Evolutionary conservation across 2,329 filamentous ascomycete genomes (phyloP).

Genomic region (Hyphodiscus sp.): DNA sequence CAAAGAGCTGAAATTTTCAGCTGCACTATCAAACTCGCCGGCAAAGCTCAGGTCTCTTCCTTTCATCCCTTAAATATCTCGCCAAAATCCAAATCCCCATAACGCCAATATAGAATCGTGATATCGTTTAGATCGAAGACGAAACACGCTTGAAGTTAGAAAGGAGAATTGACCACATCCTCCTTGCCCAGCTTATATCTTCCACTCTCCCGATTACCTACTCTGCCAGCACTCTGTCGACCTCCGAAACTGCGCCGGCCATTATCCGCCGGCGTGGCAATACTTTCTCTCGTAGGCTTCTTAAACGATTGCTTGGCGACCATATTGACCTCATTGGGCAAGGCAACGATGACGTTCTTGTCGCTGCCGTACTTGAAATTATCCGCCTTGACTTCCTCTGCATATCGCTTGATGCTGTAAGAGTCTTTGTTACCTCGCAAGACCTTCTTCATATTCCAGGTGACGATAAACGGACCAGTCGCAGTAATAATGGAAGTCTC

Average conservation of each 20-base stretch:
- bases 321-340: conserved; percentile 98
- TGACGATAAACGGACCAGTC: conserved; percentile 92
- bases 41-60: neutral
- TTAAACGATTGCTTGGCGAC: conserved; percentile 79
- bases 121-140: neutral
- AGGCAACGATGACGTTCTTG: conserved; percentile 94
- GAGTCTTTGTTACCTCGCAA: conserved; percentile 74
- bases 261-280: conserved; percentile 48
- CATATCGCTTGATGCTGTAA: conserved; percentile 94
- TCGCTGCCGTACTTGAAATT: conserved; percentile 97
- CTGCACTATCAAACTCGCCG: neutral
- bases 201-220: conserved; percentile 48
- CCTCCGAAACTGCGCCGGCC: conserved; percentile 37
- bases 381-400: conserved; percentile 92
- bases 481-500: conserved; percentile 97
- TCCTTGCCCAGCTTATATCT: conserved; percentile 71
- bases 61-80: neutral
- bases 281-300: conserved; percentile 87
- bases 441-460: conserved; percentile 92
- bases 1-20: neutral
- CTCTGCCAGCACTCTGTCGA: conserved; percentile 43
- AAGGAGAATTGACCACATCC: conserved; percentile 73
- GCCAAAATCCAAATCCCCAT: neutral
- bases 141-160: conserved; percentile 31
- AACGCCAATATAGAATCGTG: neutral